These are phyloP conservation scores for Suhomyces prunicola DNA, from an alignment of 805 yeast species.

Conservation along the genomic window DNA sequence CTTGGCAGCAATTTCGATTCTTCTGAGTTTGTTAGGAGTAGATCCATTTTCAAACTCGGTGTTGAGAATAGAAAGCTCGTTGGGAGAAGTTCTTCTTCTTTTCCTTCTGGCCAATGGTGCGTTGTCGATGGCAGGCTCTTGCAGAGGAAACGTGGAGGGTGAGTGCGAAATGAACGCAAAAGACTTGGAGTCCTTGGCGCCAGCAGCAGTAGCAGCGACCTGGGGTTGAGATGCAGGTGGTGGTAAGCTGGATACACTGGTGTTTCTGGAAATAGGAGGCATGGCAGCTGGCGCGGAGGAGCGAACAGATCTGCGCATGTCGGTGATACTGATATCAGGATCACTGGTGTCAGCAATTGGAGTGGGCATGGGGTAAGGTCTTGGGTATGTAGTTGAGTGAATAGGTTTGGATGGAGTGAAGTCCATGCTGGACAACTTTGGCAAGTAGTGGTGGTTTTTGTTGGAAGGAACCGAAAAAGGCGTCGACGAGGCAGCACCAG, in stretches of 20 bases:
- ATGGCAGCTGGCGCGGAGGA: background rate
- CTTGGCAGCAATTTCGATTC: conserved; percentile 72
- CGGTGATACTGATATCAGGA: conserved; percentile 10
- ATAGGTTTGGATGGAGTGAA: conserved; percentile 7
- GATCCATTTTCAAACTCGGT: conserved; percentile 70
- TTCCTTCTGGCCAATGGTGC: conserved; percentile 92
- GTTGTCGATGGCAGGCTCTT: conserved; percentile 82
- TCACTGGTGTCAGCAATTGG: conserved; percentile 10
- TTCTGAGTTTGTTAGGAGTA: conserved; percentile 75
- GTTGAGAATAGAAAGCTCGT: conserved; percentile 78
- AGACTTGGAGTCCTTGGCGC: conserved; percentile 54
- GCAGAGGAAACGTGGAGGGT: conserved; percentile 79
- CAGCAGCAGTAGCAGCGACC: conserved; percentile 92
- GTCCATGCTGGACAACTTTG: conserved; percentile 28
- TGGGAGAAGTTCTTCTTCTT: conserved; percentile 91
- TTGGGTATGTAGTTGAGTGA: conserved; percentile 4
- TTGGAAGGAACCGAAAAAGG: conserved; percentile 8
- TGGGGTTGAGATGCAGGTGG: conserved; percentile 35
- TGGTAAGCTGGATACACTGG: background rate
- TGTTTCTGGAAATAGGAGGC: background rate
- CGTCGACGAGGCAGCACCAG: conserved; percentile 3
- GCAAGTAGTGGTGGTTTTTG: conserved; percentile 3
- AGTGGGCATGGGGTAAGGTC: conserved; percentile 5
- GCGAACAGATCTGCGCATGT: conserved; percentile 3
- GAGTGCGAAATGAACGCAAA: conserved; percentile 94